These are phyloP conservation scores for Populus ilicifolia DNA, from an alignment of 345 rosid genomes.

Conservation along the genomic window DNA sequence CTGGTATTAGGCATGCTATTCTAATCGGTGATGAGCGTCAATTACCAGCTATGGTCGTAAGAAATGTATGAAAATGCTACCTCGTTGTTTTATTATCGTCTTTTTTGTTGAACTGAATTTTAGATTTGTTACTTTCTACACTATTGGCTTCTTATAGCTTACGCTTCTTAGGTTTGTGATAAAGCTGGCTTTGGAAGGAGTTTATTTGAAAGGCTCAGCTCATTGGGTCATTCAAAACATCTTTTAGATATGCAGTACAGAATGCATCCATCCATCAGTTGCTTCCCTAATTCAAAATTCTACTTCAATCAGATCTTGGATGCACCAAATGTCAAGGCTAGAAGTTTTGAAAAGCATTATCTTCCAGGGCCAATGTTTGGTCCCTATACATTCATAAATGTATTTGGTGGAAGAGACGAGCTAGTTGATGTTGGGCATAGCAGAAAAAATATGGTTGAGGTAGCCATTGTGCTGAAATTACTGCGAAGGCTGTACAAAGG, in stretches of 20 bases:
- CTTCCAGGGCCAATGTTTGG: slow-evolving; percentile 44
- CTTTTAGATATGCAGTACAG: slow-evolving; percentile 58
- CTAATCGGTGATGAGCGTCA: slow-evolving; percentile 57
- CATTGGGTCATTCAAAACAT: slow-evolving; percentile 42
- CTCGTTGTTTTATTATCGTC: neutral
- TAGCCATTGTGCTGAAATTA: slow-evolving; percentile 31
- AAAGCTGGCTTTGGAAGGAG: slow-evolving; percentile 55
- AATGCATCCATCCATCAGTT: slow-evolving; percentile 76
- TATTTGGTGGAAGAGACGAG: slow-evolving; percentile 39
- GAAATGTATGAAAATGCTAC: slow-evolving; percentile 29
- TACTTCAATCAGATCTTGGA: slow-evolving; percentile 45
- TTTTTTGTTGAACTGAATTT: neutral
- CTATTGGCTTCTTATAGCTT: neutral
- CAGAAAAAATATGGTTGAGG: slow-evolving; percentile 44
- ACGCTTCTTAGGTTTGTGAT: slow-evolving; percentile 28
- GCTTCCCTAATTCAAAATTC: slow-evolving; percentile 51
- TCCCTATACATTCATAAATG: slow-evolving; percentile 48
- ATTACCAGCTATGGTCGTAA: slow-evolving; percentile 44
- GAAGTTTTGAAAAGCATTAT: slow-evolving; percentile 22
- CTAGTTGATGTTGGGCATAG: slow-evolving; percentile 23
- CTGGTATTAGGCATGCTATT: slow-evolving; percentile 34
- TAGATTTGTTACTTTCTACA: neutral
- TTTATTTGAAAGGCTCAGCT: slow-evolving; percentile 57
- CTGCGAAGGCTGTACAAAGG: slow-evolving; percentile 37
- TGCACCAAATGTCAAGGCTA: slow-evolving; percentile 22